Base-by-base conservation (phyloP, 495 filamentous ascomycete genomes). In the Aspergillus ellipticus region DNA sequence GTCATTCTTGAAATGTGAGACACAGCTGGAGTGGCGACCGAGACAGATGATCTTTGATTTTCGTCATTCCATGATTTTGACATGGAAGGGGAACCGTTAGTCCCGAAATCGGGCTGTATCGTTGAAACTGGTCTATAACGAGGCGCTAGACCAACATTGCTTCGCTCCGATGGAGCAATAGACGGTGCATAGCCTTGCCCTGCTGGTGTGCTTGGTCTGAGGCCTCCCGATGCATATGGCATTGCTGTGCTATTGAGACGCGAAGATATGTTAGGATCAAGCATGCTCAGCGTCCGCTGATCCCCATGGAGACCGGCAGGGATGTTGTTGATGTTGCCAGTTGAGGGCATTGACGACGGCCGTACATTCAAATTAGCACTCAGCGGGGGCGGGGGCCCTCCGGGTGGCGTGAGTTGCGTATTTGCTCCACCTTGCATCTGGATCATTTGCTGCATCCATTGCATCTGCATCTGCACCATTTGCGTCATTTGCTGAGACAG, bases 381-480 rank as follows among this genome's bases (percentile, higher is more conserved):
- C 15, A 54, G 51, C 13, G 64, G 42, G 8, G 55, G 49, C 0
- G 49, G 58, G 49, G 64, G 54, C 6, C 51, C 51, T 21, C 42
- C 54, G 19, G 55, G 49, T 21, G 50, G 42, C 56, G 63, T 62
- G 31, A 61, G 54, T 42, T 61, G 63, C 22, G 61, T 51, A 24
- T 56, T 66, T 37, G 68, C 69, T 15, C 61, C 63, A 31, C 71
- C 68, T 55, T 77, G 85, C 81, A 92, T 87, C 54, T 90, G 87
- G 84, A 92, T 90, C 77, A 90, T 80, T 61, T 80, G 75, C 62
- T 84, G 81, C 83, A 86, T 86, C 74, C 76, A 88, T 54, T 94
- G 88, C 86, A 96, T 92, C 66, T 95, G 90, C 86, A 95, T 90
- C 64, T 91, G 87, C 87, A 94, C 90, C 75, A 93, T 92, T 60